A percentile compares a stretch with the other conserved stretches of the same genome.
Evolutionary conservation across 2,329 filamentous ascomycete genomes (phyloP).

Genomic region (Fusarium sp.): DNA sequence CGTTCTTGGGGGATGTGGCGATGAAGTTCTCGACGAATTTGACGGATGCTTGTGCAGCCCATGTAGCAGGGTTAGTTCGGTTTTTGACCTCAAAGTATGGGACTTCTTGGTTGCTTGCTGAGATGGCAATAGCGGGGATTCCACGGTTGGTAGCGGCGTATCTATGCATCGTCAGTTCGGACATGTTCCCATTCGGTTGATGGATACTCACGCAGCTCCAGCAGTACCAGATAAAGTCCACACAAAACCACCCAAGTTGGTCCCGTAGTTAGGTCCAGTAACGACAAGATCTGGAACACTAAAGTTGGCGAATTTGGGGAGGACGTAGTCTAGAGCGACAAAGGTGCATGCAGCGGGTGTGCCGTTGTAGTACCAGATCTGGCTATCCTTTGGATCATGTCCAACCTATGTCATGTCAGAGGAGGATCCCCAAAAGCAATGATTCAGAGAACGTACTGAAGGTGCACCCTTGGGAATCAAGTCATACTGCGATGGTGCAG

Average conservation of each 20-base stretch:
- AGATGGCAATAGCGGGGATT: constrained; percentile 63
- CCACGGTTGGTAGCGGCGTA: constrained; percentile 62
- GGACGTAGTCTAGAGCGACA: constrained; percentile 67
- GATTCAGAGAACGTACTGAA: constrained; percentile 19
- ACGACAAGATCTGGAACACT: constrained; percentile 65
- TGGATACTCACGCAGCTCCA: constrained; percentile 54
- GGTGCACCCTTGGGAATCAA: constrained; percentile 47
- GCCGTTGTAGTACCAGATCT: constrained; percentile 72
- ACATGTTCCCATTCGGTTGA: rapidly evolving
- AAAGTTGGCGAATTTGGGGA: constrained; percentile 61
- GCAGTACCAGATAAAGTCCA: constrained; percentile 64
- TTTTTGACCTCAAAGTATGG: constrained; percentile 55
- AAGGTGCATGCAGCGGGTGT: constrained; percentile 67
- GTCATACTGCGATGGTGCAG: constrained; percentile 43
- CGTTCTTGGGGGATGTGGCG: constrained; percentile 48
- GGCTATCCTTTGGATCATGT: constrained; percentile 61
- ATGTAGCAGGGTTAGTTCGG: constrained; percentile 58
- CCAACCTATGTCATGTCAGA: constrained; percentile 50
- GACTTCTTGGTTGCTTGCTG: constrained; percentile 56
- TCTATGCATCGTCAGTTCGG: constrained; percentile 35
- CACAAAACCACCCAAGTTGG: constrained; percentile 65
- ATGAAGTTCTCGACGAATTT: constrained; percentile 60
- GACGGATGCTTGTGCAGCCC: constrained; percentile 56
- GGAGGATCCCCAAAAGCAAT: rapidly evolving
- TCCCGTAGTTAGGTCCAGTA: constrained; percentile 67